A percentile compares a stretch with the other conserved stretches of the same genome.
These are phyloP conservation scores for Hortiboletus flavorubellus DNA, from an alignment of 768 basidiomycete species.

Conservation along the genomic window DNA sequence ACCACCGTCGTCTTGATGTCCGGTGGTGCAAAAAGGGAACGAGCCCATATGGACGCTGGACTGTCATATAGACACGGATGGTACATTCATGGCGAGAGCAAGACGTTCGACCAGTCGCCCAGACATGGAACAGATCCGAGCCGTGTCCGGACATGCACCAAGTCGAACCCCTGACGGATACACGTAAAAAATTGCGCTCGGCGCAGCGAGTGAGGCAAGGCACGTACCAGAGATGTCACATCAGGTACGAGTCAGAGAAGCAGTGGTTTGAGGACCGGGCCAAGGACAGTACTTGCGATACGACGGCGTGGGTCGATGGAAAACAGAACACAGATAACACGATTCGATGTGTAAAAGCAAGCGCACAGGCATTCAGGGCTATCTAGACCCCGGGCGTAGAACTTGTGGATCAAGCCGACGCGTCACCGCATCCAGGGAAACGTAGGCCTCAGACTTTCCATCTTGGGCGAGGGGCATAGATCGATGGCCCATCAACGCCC, in stretches of 20 bases:
- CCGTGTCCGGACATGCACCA: not conserved
- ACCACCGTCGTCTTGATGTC: too few relatives aligned
- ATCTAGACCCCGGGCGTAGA: not conserved
- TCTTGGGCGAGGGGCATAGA: not conserved
- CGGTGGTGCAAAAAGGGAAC: too few relatives aligned
- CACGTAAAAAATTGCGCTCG: not conserved
- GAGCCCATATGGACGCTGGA: too few relatives aligned
- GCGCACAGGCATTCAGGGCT: not conserved
- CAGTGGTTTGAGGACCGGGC: not conserved
- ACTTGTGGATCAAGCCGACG: not conserved
- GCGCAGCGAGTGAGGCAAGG: not conserved
- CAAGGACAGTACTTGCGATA: not conserved
- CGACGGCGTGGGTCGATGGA: too few relatives aligned
- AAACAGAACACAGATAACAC: too few relatives aligned
- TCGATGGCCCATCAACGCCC: constrained; percentile 8
- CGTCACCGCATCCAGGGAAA: not conserved
- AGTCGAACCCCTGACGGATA: not conserved
- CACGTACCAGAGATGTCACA: not conserved
- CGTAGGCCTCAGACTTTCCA: constrained; percentile 3
- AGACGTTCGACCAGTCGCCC: not conserved
- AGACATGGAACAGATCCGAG: not conserved
- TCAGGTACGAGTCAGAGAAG: not conserved
- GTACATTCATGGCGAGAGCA: not conserved
- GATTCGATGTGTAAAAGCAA: not conserved
- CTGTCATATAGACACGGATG: not conserved